phyloP scores from a whole-genome alignment of 352 stramenopile genomes.

The Pythium scleroteichum region DNA sequence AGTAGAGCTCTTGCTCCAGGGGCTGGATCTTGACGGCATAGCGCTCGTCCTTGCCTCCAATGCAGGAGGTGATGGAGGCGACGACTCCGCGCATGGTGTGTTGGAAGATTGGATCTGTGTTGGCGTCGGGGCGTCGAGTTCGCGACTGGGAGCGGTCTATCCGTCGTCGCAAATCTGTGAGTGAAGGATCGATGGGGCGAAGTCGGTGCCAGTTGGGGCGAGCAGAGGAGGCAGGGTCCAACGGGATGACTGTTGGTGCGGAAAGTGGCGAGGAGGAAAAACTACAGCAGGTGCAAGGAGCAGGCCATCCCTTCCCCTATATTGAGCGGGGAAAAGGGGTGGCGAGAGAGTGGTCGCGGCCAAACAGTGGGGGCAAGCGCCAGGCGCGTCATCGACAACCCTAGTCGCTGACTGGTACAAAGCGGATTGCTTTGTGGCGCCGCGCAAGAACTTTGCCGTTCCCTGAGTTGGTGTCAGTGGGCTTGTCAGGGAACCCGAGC shows the following conservation, averaged over 20 bases:
- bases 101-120: slow-evolving; percentile 3
- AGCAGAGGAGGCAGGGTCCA: background rate
- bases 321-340: slow-evolving; percentile 14
- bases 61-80: slow-evolving; percentile 74
- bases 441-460: background rate
- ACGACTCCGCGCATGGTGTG: slow-evolving; percentile 61
- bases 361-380: slow-evolving; percentile 15
- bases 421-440: slow-evolving; percentile 11
- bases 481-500: slow-evolving; percentile 17
- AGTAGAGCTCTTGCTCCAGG: slow-evolving; percentile 49
- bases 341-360: slow-evolving; percentile 24
- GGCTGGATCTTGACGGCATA: slow-evolving; percentile 70
- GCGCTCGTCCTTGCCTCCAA: slow-evolving; percentile 77
- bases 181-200: slow-evolving; percentile 21
- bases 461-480: slow-evolving; percentile 18
- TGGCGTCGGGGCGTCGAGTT: slow-evolving; percentile 6
- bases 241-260: slow-evolving; percentile 26
- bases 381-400: slow-evolving; percentile 1
- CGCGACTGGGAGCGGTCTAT: background rate
- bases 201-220: background rate
- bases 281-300: slow-evolving; percentile 18
- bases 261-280: slow-evolving; percentile 9
- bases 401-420: slow-evolving; percentile 25
- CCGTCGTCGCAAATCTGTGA: slow-evolving; percentile 37
- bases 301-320: slow-evolving; percentile 21